Base-by-base conservation (phyloP, 2,329 filamentous ascomycete genomes). In the Pseudogymnoascus pannorum region DNA sequence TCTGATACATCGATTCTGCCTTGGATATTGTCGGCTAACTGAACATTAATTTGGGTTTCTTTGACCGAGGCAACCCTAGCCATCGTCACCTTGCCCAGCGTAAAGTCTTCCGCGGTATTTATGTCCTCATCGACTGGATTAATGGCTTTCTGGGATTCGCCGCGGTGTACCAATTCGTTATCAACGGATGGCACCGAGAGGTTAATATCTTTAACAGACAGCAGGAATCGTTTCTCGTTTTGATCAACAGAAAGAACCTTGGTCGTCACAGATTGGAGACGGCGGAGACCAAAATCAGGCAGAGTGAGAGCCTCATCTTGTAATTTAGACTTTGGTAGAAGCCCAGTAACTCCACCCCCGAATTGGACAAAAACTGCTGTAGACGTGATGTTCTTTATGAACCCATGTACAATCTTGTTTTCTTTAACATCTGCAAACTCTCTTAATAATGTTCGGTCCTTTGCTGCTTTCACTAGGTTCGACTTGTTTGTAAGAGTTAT, bases 1-100 rank as follows among this genome's bases (percentile, higher is more conserved):
- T 97, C 91, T 1, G 94, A 95, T 5, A 94, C 84, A 70, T 97
- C 93, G 63, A 99, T 87, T 16, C 94, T 90, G n/a, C 93, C 94
- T 72, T 95, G 90, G 7, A 96, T 81, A 66, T 92, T 91, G 70
- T 95, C 91, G 44, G 91, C 88, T 58, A 97, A 81, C 66, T 89
- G 85, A 5, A 99, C 91, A 67, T 97, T 97, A 61, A 97, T 78
- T 72, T 99, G 94, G 0, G 93, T 97, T 57, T 87, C 87, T 74
- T 96, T 96, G 70, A 97, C 78, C 0, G 91, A 91, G n/a, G 84
- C 83, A 48, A 99, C 84, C 67, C 82, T 87, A 38, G 89, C 93
- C 71, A 89, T 91, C 6, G 87, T 86, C 54, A 88, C 72, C 66
- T 82, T 87, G 60, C 93, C 93, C 29, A 91, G 79, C 1, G 78